Percentiles rank a stretch among this genome's conserved stretches.
phyloP scores from a whole-genome alignment of 345 rosid genomes.

The Populus deltoides region DNA sequence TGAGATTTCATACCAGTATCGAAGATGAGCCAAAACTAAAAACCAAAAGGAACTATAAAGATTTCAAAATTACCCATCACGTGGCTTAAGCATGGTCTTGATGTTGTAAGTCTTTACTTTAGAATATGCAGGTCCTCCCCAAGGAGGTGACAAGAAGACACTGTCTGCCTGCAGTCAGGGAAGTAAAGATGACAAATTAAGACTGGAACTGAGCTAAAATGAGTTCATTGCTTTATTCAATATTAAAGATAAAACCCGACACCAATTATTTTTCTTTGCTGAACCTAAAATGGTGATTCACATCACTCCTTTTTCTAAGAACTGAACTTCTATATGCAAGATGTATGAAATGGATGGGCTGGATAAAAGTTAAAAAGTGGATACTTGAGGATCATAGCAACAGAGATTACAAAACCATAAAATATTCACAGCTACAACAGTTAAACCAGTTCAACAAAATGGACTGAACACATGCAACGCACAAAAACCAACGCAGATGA shows the following conservation, averaged over 20 bases:
- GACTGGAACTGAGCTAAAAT: background rate
- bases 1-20: background rate
- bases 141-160: constrained; percentile 89
- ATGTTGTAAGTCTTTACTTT: constrained; percentile 62
- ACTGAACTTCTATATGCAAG: background rate
- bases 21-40: background rate
- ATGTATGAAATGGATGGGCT: too few relatives aligned
- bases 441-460: background rate
- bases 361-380: background rate
- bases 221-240: too few relatives aligned
- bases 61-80: constrained; percentile 56
- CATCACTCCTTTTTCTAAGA: background rate
- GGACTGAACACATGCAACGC: background rate
- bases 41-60: constrained; percentile 3
- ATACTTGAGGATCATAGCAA: background rate
- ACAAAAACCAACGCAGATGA: background rate
- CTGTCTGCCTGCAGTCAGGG: constrained; percentile 58
- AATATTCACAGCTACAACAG: too few relatives aligned
- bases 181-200: constrained; percentile 4
- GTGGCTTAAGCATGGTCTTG: constrained; percentile 81
- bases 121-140: constrained; percentile 93
- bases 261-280: background rate
- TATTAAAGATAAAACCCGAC: background rate
- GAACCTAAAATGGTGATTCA: background rate
- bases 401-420: too few relatives aligned